Base-by-base conservation (phyloP, 1,284 basidiomycete genomes). In the Prillingera fragicola region DNA sequence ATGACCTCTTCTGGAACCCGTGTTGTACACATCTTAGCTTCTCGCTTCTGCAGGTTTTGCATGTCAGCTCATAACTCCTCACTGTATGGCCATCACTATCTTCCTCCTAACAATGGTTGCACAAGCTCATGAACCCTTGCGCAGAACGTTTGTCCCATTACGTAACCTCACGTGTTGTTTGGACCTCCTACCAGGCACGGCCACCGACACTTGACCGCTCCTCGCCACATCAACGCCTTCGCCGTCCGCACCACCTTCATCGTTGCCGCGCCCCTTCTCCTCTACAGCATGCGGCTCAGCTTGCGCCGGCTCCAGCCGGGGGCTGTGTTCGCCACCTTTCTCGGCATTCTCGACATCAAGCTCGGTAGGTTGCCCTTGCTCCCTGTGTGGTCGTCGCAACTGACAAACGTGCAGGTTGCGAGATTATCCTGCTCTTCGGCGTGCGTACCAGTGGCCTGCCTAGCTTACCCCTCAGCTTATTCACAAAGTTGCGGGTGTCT, bases 401-500 rank as follows among this genome's bases (percentile, higher is more conserved):
- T 40, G 27, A 41, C 26, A 18, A 17, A 26, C 14, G 8, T 4
- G 1, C 54, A 75, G 75, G 75, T 39, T 88, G 87, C 48, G 84
- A 80, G 41, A 78, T 94, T 50, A 82, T 85, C 48, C 76, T 92
- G 14, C 77, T 92, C 41, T 94, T 95, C 58, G 87, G 85, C 19
- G 85, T 92, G 53, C 50, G 83, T 75, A 14, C 33, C 10, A 32
- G 5, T 21, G 18, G 3, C 17, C 32, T 15, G 24, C 5, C 14
- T 9, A 8, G 34, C 50, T 50, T 19, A 44, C 27, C 3, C 17
- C 15, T 5, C 56, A 90, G 87, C 76, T 95, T 41, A 79, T 99
- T 58, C 97, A 99, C 79, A 99, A 99, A 74, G 92, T 92, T 41
- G 94, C 94, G 13, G 94, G 94, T 45, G 80, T 97, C 14, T 99